Percentiles rank a stretch among this genome's conserved stretches.
Evolutionary conservation across 306 rosid species (phyloP).

Genomic region (Morella rubra): DNA sequence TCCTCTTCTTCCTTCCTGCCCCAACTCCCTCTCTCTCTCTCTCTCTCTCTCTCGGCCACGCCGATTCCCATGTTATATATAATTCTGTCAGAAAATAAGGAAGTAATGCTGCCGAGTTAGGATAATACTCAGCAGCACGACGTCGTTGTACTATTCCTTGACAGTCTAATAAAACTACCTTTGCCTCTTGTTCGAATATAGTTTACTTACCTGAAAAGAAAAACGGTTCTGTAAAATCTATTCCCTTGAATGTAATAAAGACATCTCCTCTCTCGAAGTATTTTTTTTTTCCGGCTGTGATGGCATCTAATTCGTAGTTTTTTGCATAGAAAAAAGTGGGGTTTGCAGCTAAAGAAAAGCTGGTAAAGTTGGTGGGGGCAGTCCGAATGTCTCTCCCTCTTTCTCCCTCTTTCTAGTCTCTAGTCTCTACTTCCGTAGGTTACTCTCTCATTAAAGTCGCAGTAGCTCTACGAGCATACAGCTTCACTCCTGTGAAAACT

Average conservation of each 20-base stretch:
- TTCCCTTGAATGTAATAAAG: not conserved
- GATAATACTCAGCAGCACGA: not conserved
- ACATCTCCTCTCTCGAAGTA: too few species aligned
- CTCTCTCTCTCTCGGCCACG: not conserved
- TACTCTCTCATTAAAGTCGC: conserved; percentile 18
- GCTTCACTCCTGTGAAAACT: conserved; percentile 40
- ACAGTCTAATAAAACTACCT: not conserved
- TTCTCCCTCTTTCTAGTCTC: conserved; percentile 33
- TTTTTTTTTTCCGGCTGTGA: conserved; percentile 26
- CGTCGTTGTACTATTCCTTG: not conserved
- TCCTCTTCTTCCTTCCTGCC: conserved; percentile 27
- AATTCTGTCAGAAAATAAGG: not conserved
- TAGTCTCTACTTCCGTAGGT: conserved; percentile 14
- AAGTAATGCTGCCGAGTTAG: not conserved
- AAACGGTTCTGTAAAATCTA: not conserved
- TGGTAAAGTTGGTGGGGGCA: conserved; percentile 88
- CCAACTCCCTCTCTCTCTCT: not conserved
- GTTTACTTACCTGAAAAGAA: not conserved
- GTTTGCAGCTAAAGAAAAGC: conserved; percentile 35
- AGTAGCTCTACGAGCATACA: conserved; percentile 17
- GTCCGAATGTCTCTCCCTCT: conserved; percentile 85
- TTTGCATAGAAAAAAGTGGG: conserved; percentile 30
- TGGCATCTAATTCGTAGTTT: conserved; percentile 41
- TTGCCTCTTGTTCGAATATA: too few species aligned
- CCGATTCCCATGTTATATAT: not conserved